Percentiles rank a stretch among this genome's conserved stretches.
phyloP scores from a whole-genome alignment of 495 filamentous ascomycete genomes.

The Aspergillus funiculosus region DNA sequence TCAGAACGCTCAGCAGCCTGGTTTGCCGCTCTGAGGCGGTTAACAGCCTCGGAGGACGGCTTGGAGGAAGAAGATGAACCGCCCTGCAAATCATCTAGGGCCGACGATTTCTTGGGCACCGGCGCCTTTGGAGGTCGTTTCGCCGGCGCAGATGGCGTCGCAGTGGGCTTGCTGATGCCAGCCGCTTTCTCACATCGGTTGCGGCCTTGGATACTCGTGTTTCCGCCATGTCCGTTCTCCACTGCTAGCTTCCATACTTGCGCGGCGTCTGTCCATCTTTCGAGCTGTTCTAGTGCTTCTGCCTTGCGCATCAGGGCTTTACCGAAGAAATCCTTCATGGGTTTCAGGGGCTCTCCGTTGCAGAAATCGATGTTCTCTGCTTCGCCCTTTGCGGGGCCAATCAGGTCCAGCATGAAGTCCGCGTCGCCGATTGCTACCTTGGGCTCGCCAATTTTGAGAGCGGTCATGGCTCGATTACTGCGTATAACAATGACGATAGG shows the following conservation, averaged over 20 bases:
- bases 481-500: constrained; percentile 79
- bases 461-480: constrained; percentile 86
- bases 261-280: constrained; percentile 83
- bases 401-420: constrained; percentile 70
- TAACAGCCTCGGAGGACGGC: constrained; percentile 56
- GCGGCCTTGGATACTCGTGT: constrained; percentile 77
- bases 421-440: constrained; percentile 79
- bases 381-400: constrained; percentile 72
- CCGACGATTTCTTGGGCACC: constrained; percentile 37
- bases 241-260: constrained; percentile 76
- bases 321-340: constrained; percentile 87
- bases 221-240: constrained; percentile 75
- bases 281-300: constrained; percentile 90
- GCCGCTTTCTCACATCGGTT: constrained; percentile 85
- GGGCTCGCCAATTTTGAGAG: constrained; percentile 82
- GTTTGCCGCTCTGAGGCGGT: constrained; percentile 73
- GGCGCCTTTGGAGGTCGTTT: constrained; percentile 34
- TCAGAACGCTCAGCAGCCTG: constrained; percentile 75
- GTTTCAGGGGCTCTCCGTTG: constrained; percentile 59
- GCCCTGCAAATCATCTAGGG: constrained; percentile 43
- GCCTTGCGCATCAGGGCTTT: constrained; percentile 93
- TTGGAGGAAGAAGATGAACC: constrained; percentile 19
- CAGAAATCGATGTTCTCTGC: constrained; percentile 69
- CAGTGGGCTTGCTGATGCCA: constrained; percentile 47
- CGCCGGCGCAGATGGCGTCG: constrained; percentile 33